Base-by-base conservation (phyloP, 148 eudicot genomes). In the Fagopyrum homotropicum region DNA sequence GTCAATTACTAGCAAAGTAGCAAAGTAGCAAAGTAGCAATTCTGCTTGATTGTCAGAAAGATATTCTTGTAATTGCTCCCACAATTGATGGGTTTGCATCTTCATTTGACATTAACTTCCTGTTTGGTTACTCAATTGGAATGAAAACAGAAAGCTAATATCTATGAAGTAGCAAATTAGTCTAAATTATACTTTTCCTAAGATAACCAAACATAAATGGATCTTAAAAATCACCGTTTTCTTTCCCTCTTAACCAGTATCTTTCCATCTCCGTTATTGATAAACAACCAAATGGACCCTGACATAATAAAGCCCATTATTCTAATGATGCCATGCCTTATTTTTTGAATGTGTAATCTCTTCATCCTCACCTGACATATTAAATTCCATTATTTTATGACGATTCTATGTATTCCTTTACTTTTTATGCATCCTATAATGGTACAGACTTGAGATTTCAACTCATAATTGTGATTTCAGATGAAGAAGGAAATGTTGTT, bases 401-500 rank as follows among this genome's bases (percentile, higher is more conserved):
- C 35, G 70, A 1, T 64, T 64, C 68, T 61, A 30, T 30, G 12
- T 64, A 11, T 30, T 64, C 17, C 14, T 7, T 35, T 64, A 64
- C 68, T 7, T 57, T 55, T n/a, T 55, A 12, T 10, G 10, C 63
- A 29, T 19, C 9, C 30, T 57, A 17, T 57, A 57, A 14, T 57
- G 8, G 63, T 61, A 29, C 43, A 61, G 68, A 29, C 68, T 64
- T 64, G 45, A 64, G 7, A 26, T 9, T 54, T 72, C 15, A 5
- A 43, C 9, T 16, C 9, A 11, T 68, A 5, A 72, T 63, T 71
- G 47, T 68, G 69, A 57, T 72, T 76, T 77, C 85, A 94, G 98
- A 84, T 87, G 76, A 94, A 88, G 81, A 94, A 94, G 84, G 96
- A 91, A 79, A 91, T 87, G 91, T 82, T 94, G 83, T 85, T 94